Percentiles rank a stretch among this genome's conserved stretches.
These are phyloP conservation scores for Backusella sp. DNA, from an alignment of 192 early-diverging fungal genomes.

Conservation along the genomic window DNA sequence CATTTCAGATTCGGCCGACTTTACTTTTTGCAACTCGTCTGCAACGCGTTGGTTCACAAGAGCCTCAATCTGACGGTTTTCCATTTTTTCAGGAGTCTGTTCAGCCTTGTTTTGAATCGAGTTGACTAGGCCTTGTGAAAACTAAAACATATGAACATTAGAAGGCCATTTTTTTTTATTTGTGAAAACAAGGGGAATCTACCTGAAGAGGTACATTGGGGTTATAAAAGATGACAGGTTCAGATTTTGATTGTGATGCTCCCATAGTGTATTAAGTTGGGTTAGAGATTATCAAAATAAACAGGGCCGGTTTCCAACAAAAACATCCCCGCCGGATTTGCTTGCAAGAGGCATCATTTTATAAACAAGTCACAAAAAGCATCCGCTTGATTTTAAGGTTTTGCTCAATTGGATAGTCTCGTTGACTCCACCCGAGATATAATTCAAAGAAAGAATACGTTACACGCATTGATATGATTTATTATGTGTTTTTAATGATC, in stretches of 20 bases:
- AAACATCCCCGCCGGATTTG: background rate
- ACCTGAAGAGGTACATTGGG: constrained; percentile 22
- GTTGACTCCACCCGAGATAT: background rate
- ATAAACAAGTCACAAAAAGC: background rate
- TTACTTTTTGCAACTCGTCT: constrained; percentile 16
- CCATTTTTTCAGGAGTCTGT: constrained; percentile 4
- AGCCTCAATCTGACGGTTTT: constrained; percentile 23
- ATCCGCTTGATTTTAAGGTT: too few species aligned
- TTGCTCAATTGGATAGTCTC: too few species aligned
- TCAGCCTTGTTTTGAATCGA: constrained; percentile 19
- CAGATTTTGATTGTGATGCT: constrained; percentile 23
- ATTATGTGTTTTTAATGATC: background rate
- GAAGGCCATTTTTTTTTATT: too few species aligned
- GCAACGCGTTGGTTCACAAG: constrained; percentile 28
- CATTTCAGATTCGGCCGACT: constrained; percentile 1
- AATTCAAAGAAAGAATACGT: too few species aligned
- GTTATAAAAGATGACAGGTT: constrained; percentile 24
- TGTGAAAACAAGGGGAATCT: too few species aligned
- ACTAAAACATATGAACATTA: constrained; percentile 6
- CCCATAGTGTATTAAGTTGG: constrained; percentile 8
- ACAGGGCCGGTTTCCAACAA: constrained; percentile 1
- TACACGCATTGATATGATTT: too few species aligned
- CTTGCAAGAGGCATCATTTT: background rate
- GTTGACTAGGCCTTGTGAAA: constrained; percentile 27
- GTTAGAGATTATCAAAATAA: constrained; percentile 2